Conservation (phyloP, 2,329 filamentous ascomycete species). For the Sporothrix curviconia region DNA sequence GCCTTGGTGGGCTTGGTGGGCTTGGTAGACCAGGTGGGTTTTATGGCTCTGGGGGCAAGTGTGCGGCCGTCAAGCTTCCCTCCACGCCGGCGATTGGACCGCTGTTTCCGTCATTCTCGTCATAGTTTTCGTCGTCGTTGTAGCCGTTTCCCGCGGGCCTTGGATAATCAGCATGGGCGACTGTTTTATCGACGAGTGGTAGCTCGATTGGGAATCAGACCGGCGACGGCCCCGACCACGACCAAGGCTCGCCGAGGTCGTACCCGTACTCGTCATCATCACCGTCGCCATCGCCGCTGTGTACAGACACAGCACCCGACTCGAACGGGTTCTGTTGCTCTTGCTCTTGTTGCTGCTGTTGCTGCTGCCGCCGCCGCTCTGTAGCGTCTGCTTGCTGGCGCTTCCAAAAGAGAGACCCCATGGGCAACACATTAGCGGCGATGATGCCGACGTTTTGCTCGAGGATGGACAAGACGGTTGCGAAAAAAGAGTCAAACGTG, state of each 20-base stretch:
- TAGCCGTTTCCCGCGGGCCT: slow-evolving; percentile 20
- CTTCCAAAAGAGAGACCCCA: slow-evolving; percentile 27
- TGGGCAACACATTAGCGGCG: slow-evolving; percentile 31
- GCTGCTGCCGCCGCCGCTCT: too few species aligned
- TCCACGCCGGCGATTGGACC: too few species aligned
- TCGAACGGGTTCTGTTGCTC: slow-evolving; percentile 14
- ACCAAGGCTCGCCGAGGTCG: neutral
- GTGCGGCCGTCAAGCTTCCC: too few species aligned
- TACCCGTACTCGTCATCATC: neutral
- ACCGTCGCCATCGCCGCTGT: slow-evolving; percentile 4
- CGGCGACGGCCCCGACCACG: too few species aligned
- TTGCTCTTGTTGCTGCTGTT: neutral
- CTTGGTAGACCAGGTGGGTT: neutral
- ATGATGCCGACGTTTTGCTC: slow-evolving; percentile 34
- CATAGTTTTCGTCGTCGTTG: too few species aligned
- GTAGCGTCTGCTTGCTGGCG: slow-evolving; percentile 9
- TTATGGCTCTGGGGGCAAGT: too few species aligned
- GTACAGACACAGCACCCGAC: slow-evolving; percentile 10
- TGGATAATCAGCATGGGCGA: slow-evolving; percentile 25
- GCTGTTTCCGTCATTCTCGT: neutral
- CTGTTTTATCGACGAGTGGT: slow-evolving; percentile 16
- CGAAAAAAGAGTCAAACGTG: slow-evolving; percentile 27
- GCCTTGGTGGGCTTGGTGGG: neutral
- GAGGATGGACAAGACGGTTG: slow-evolving; percentile 29
- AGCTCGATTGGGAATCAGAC: too few species aligned